Conservation (phyloP, 2,329 filamentous ascomycete genomes). For the Penicillium sp. region DNA sequence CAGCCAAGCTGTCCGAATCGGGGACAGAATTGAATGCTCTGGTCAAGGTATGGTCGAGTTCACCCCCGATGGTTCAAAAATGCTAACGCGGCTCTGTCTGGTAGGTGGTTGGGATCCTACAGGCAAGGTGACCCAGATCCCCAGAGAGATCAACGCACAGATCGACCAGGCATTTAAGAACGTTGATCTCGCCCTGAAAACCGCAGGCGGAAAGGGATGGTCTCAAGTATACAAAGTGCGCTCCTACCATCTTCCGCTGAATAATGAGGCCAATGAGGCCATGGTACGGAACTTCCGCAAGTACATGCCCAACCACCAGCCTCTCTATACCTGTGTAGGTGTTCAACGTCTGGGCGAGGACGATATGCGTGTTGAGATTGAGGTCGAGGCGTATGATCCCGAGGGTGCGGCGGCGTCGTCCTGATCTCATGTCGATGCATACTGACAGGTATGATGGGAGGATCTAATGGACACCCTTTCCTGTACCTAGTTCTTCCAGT, state of each 20-base stretch:
- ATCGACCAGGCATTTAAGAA: slow-evolving; percentile 56
- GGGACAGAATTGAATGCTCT: slow-evolving; percentile 17
- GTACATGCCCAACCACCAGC: slow-evolving; percentile 52
- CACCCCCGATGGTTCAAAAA: too few species aligned
- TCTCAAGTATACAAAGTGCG: neutral
- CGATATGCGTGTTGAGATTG: slow-evolving; percentile 58
- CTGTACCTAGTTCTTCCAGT: too few species aligned
- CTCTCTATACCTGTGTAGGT: slow-evolving; percentile 53
- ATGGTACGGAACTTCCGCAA: slow-evolving; percentile 49
- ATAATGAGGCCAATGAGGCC: slow-evolving; percentile 25
- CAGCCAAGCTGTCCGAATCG: slow-evolving; percentile 14
- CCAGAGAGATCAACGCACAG: slow-evolving; percentile 40
- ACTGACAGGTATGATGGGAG: too few species aligned
- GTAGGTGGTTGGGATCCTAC: slow-evolving; percentile 32
- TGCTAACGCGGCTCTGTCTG: neutral
- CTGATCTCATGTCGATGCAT: too few species aligned
- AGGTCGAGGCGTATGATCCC: slow-evolving; percentile 49
- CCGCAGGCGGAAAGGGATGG: slow-evolving; percentile 45
- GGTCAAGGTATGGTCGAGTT: slow-evolving; percentile 40
- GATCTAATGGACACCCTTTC: too few species aligned
- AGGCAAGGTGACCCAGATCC: slow-evolving; percentile 16
- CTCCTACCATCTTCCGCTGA: neutral
- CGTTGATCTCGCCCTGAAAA: slow-evolving; percentile 49
- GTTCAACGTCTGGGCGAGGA: slow-evolving; percentile 46
- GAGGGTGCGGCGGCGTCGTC: too few species aligned